These are phyloP conservation scores for Linnemannia schmuckeri DNA, from an alignment of 192 early-diverging fungal species.

Conservation along the genomic window DNA sequence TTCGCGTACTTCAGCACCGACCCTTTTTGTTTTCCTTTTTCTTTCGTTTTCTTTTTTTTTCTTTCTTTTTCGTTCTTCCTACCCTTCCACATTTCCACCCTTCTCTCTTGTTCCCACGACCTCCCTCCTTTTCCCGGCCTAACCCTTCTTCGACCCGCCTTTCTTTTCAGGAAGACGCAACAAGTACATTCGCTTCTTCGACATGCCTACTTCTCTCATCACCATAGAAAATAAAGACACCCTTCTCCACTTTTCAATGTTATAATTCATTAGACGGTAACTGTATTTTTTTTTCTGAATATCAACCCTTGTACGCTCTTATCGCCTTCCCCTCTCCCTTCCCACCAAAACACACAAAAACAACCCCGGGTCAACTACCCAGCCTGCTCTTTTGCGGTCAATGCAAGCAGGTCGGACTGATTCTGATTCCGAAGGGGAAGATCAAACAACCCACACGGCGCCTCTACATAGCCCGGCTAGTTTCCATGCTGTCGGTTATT, in stretches of 20 bases:
- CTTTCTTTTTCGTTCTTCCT: not conserved
- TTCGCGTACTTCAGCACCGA: not conserved
- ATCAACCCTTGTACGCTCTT: too few species aligned
- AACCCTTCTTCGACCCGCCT: too few species aligned
- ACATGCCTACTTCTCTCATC: not conserved
- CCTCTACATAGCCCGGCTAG: constrained; percentile 13
- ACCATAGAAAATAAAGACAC: not conserved
- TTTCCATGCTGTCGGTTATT: constrained; percentile 14
- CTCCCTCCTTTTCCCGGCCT: not conserved
- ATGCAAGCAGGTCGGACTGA: constrained; percentile 6
- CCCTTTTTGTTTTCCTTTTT: not conserved
- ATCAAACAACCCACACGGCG: not conserved
- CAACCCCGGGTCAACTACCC: constrained; percentile 6
- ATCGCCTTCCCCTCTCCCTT: not conserved
- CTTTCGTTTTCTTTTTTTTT: constrained; percentile 9
- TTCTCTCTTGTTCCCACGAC: not conserved
- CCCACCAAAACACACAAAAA: not conserved
- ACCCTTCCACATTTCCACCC: not conserved
- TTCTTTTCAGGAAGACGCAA: too few species aligned
- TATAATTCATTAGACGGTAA: not conserved
- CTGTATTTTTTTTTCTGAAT: not conserved
- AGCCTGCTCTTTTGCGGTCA: constrained; percentile 1
- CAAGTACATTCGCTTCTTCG: not conserved
- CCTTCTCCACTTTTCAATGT: not conserved
- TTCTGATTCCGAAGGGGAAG: not conserved